A percentile compares a stretch with the other conserved stretches of the same genome.
phyloP scores from a whole-genome alignment of 2,329 filamentous ascomycete genomes.

The Colletotrichum sp. region DNA sequence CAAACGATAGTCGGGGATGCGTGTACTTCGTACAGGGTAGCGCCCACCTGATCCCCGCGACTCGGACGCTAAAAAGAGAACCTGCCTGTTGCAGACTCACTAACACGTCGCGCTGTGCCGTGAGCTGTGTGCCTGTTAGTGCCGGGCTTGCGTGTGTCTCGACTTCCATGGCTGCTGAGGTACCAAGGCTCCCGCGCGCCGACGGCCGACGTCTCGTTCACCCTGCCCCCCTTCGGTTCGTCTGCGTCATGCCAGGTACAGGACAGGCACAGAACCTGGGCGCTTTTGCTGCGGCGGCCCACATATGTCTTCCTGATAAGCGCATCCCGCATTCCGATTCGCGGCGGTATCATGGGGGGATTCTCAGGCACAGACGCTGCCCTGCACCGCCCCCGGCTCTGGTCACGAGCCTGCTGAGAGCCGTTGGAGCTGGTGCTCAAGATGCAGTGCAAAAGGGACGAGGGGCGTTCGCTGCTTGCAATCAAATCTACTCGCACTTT shows the following conservation, averaged over 20 bases:
- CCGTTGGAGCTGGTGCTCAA: neutral
- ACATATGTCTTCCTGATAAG: neutral
- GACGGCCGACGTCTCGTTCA: neutral
- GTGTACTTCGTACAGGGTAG: neutral
- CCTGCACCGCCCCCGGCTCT: neutral
- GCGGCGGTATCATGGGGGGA: neutral
- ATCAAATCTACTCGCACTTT: neutral
- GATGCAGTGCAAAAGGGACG: neutral
- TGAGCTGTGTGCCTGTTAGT: neutral
- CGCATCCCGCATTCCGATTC: neutral
- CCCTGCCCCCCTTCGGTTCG: neutral
- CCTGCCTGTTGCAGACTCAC: constrained; percentile 17
- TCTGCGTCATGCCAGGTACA: constrained; percentile 19
- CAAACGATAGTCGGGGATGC: constrained; percentile 3
- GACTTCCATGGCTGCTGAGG: neutral
- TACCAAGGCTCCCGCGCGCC: neutral
- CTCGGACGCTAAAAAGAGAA: constrained; percentile 7
- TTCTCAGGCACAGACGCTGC: neutral
- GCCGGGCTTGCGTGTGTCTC: neutral
- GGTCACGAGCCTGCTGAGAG: neutral
- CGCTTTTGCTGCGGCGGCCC: neutral
- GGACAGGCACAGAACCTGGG: neutral
- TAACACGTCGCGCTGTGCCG: neutral
- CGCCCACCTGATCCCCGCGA: constrained; percentile 4
- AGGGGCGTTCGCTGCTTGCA: neutral